These are phyloP conservation scores for Roridomyces roridus DNA, from an alignment of 768 basidiomycete genomes.

Conservation along the genomic window DNA sequence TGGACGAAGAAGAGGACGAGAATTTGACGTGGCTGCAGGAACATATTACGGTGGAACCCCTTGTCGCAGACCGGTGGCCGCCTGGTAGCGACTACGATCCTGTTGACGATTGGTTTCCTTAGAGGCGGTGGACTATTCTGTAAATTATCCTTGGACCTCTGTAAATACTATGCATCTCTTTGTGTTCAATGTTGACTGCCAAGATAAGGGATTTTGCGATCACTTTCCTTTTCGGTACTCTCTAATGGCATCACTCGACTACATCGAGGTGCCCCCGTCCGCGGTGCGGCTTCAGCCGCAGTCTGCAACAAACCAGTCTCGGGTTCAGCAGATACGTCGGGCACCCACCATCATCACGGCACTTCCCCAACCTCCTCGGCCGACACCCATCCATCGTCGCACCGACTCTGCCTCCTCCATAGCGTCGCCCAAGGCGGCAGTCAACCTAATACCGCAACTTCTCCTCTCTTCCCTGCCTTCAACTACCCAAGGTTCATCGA, in stretches of 20 bases:
- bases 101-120: slow-evolving; percentile 17
- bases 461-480: slow-evolving; percentile 39
- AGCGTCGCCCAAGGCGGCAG: slow-evolving; percentile 33
- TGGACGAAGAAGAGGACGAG: slow-evolving; percentile 20
- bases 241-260: slow-evolving; percentile 55
- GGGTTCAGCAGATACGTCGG: slow-evolving; percentile 42
- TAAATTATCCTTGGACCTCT: no score
- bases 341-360: slow-evolving; percentile 48
- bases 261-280: slow-evolving; percentile 48
- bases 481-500: slow-evolving; percentile 22
- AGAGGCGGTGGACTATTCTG: background rate
- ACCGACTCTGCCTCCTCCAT: slow-evolving; percentile 30
- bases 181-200: no score
- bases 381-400: slow-evolving; percentile 33
- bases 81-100: slow-evolving; percentile 24
- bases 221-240: no score
- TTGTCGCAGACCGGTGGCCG: slow-evolving; percentile 15
- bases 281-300: slow-evolving; percentile 45
- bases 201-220: no score
- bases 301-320: slow-evolving; percentile 7
- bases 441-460: slow-evolving; percentile 47
- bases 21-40: slow-evolving; percentile 10
- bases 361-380: slow-evolving; percentile 47
- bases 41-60: slow-evolving; percentile 11
- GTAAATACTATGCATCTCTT: no score